phyloP scores from a whole-genome alignment of 2,329 filamentous ascomycete species.

The Amauroascus niger region DNA sequence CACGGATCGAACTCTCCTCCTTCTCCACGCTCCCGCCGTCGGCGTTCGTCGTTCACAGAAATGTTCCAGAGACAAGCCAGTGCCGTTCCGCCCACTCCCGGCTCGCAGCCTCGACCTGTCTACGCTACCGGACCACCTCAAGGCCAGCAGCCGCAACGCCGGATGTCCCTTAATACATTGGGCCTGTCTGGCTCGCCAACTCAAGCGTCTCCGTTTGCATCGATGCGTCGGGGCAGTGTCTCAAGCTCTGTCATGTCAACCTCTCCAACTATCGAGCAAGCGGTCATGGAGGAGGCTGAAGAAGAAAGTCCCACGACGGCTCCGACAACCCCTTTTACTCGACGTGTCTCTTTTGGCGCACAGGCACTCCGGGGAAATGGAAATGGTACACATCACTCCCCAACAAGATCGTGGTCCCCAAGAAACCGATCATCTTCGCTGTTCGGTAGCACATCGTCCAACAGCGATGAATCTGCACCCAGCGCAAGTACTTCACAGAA shows the following conservation, averaged over 20 bases:
- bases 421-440: constrained; percentile 23
- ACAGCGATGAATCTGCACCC: constrained; percentile 20
- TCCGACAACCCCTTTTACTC: constrained; percentile 58
- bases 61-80: constrained; percentile 29
- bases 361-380: constrained; percentile 60
- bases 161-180: constrained; percentile 64
- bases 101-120: constrained; percentile 15
- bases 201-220: constrained; percentile 37
- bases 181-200: constrained; percentile 66
- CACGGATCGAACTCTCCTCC: constrained; percentile 26
- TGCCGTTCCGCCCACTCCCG: constrained; percentile 20
- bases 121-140: constrained; percentile 42
- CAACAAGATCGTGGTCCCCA: constrained; percentile 22
- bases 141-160: constrained; percentile 41
- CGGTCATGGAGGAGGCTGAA: constrained; percentile 57
- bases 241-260: constrained; percentile 50
- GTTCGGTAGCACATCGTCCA: constrained; percentile 20
- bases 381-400: constrained; percentile 49
- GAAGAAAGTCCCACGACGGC: constrained; percentile 49
- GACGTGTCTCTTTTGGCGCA: constrained; percentile 83
- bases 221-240: constrained; percentile 52
- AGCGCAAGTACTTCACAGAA: constrained; percentile 32
- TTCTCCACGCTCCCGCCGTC: constrained; percentile 29
- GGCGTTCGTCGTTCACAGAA: constrained; percentile 41
- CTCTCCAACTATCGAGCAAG: constrained; percentile 34